These are phyloP conservation scores for Hansenula sp. DNA, from an alignment of 1,139 yeast species.

Conservation along the genomic window DNA sequence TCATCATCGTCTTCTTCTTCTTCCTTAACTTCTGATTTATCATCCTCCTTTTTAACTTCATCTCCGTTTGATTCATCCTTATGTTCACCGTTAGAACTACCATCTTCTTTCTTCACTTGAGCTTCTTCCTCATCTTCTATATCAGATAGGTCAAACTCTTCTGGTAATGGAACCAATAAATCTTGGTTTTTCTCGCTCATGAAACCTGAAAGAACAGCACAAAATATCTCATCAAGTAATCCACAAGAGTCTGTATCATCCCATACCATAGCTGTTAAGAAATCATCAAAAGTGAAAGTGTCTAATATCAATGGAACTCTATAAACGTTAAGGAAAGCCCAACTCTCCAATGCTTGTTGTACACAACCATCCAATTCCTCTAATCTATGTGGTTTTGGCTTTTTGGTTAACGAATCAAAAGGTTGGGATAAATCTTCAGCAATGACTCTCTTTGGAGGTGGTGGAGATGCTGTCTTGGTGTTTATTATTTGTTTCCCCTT, in stretches of 20 bases:
- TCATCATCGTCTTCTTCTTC: constrained; percentile 18
- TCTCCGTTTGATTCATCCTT: constrained; percentile 6
- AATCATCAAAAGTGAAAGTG: constrained; percentile 78
- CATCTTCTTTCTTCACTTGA: constrained; percentile 24
- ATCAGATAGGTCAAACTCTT: constrained; percentile 22
- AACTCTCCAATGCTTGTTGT: constrained; percentile 55
- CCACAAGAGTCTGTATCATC: constrained; percentile 43
- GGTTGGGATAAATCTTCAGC: constrained; percentile 31
- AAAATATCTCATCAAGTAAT: constrained; percentile 67
- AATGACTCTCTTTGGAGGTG: constrained; percentile 24
- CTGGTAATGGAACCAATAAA: constrained; percentile 12
- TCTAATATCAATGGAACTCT: constrained; percentile 60
- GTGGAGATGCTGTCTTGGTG: constrained; percentile 9
- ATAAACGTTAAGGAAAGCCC: constrained; percentile 75
- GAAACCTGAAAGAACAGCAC: constrained; percentile 42
- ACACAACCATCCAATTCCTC: constrained; percentile 22
- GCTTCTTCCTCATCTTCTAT: constrained; percentile 29
- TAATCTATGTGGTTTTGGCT: constrained; percentile 17
- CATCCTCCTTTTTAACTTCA: too few species aligned
- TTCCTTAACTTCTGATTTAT: constrained; percentile 14
- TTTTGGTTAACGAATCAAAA: constrained; percentile 15
- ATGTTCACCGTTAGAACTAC: not conserved
- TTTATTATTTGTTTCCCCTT: constrained; percentile 1
- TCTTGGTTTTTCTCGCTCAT: constrained; percentile 18
- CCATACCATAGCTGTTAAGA: constrained; percentile 61